Evolutionary conservation across 306 rosid species (phyloP), one percentile per base, ranked within the genome.

Genomic region (Ziziphus jujuba): DNA sequence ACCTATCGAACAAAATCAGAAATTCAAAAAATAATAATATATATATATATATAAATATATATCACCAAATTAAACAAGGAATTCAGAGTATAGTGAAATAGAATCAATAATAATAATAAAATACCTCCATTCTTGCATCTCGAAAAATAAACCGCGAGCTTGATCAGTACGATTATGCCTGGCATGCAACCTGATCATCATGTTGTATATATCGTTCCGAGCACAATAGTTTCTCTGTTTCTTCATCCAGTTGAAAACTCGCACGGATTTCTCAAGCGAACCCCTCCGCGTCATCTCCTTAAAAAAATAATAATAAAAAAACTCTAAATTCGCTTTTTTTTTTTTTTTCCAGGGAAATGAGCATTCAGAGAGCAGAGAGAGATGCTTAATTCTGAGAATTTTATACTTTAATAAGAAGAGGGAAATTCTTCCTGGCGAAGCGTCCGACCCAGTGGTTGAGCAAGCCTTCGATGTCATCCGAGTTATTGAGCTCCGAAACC

Each of bases 71-170:
- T 7, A 54, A 66, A 16, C 2, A 34, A 33, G 20, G 4, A 6
- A 53, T 23, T 38, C 45, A 40, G 45, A 40, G 43, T 35, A 1
- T 16, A 38, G 44, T n/a, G 48, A 66, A 45, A 23, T 9, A 34
- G 57, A 17, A 15, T 13, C 51, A 25, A 56, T 28, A 28, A 28
- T 28, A 28, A 28, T 4, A 28, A 28, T 28, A 28, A 1, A 31
- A 61, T 76, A 92, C 98, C 96, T 86, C 93, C 89, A 92, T 47
- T 90, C 77, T 73, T 89, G 93, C 98, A 90, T 92, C 84, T 92
- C 98, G 22, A 92, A 90, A 60, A 89, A 86, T 82, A 92, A 87
- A 2, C 98, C 98, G n/a, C 97, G 98, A 12, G 98, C 98, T 70
- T 87, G 89, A 72, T 89, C 97, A 34, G 66, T 79, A 58, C 80